Base-by-base conservation (phyloP, 208 protist genomes). In the Borovskyia barvae region DNA sequence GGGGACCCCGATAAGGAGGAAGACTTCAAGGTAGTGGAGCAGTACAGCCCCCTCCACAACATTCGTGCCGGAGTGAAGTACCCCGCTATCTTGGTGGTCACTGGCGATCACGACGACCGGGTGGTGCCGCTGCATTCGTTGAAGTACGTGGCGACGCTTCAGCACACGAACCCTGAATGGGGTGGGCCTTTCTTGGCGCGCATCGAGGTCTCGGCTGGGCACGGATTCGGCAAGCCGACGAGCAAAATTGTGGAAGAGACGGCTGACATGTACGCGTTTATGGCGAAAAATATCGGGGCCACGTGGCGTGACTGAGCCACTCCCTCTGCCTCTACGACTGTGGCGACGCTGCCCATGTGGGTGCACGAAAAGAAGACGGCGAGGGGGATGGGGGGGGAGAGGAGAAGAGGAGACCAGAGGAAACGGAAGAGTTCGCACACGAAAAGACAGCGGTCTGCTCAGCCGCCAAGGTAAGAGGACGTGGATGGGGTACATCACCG, bases 11-110 rank as follows among this genome's bases (percentile, higher is more conserved):
- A 98, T 52, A 78, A 92, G 24, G 69, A 82, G 39, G 77, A 93
- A 45, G 91, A 98, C 75, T 99, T 98, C 49, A 75, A 88, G 39
- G 83, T 89, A 28, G 20, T 98, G 37, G 81, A 92, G 66, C 87
- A 88, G 72, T 98, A 97, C 75, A 97, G 91, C 43, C 97, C 97
- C 4, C 22, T 98, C 3, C 95, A 99, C 72, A 99, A 97, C 62
- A 75, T 99, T 1, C 53, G 53, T 20, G 15, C 53, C 2, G 72
- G 75, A 9, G 66, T 69, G 30, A 73, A 87, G 51, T 98, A 98
- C 63, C 97, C 97, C 24, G 62, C 84, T 0, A 85, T 97, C 30
- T 68, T 98, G 3, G 75, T 98, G 1, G 70, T 92, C 3, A 98
- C 96, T 14, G 90, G 83, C 37, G 92, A 98, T 64, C 95, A 98